Evolutionary conservation across 345 rosid species (phyloP), one percentile per base, ranked within the genome.

Genomic region (Bruguiera sexangula): DNA sequence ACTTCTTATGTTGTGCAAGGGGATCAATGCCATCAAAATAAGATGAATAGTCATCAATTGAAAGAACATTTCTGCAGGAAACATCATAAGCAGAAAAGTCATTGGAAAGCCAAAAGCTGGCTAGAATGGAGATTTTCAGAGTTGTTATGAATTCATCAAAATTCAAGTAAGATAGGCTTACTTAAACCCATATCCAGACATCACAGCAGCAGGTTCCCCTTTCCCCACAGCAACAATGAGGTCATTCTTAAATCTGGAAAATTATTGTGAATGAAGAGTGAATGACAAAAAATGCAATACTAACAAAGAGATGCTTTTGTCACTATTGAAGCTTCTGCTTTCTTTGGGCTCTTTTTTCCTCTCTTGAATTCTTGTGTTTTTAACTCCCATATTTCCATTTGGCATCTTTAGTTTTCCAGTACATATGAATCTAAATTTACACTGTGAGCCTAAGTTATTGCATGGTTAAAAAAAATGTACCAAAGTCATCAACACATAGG

Each of bases 131-230:
- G 18, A 29, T 37, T 65, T 22, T 20, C 24, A 21, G 29, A 61
- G n/a, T 59, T 59, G 21, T 58, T 20, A 29, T 52, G 8, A 60
- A 74, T 59, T 63, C 43, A 19, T 50, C 13, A 76, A 76, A 34
- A 20, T 8, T 34, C 21, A 71, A 56, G 48, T 60, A 39, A 67
- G 22, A 36, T 22, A 64, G 36, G 22, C 52, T 70, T 83, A 93
- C 98, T 78, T 82, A 74, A 86, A 93, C 66, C 97, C 98, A 78
- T 93, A 93, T 78, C 83, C 89, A 29, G 96, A 76, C 93, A 93
- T 82, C 58, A 90, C 96, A 0, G 77, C 82, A n/a, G 97, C 92
- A 56, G 98, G 96, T 76, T 89, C 92, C 61, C 98, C 96, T 80
- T 89, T 93, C 60, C 97, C 98, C 63, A 86, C 89, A 32, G 98